Percentiles rank a stretch among this genome's conserved stretches.
phyloP scores from a whole-genome alignment of 2,329 filamentous ascomycete species.

The Neopestalotiopsis clavispora region DNA sequence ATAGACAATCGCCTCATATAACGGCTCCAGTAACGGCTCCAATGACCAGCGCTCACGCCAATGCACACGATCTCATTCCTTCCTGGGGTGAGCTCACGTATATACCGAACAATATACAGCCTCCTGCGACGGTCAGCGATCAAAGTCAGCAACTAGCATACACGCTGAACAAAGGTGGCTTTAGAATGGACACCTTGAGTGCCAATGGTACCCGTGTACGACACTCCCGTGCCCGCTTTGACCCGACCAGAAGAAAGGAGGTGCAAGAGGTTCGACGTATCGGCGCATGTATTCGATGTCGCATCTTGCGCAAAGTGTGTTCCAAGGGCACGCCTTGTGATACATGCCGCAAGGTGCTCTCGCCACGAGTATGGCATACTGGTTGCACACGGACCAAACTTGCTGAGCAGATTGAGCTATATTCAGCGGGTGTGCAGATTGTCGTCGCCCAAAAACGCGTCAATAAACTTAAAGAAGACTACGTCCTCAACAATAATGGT shows the following conservation, averaged over 20 bases:
- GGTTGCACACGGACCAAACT: slow-evolving; percentile 67
- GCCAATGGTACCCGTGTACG: slow-evolving; percentile 52
- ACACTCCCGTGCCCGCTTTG: slow-evolving; percentile 63
- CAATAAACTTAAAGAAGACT: slow-evolving; percentile 56
- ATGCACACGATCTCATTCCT: slow-evolving; percentile 21
- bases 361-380: slow-evolving; percentile 68
- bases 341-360: slow-evolving; percentile 66
- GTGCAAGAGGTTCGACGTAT: slow-evolving; percentile 69
- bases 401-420: slow-evolving; percentile 65
- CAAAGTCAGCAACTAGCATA: slow-evolving; percentile 33
- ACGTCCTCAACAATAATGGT: slow-evolving; percentile 53
- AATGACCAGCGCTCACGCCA: slow-evolving; percentile 2
- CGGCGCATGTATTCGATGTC: slow-evolving; percentile 69
- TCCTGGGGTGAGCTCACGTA: slow-evolving; percentile 38
- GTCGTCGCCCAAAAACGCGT: slow-evolving; percentile 65
- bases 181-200: slow-evolving; percentile 55
- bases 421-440: slow-evolving; percentile 67
- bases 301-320: slow-evolving; percentile 70
- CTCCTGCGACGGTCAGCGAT: slow-evolving; percentile 34
- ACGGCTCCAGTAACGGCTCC: background rate
- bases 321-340: slow-evolving; percentile 67
- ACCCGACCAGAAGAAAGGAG: slow-evolving; percentile 62
- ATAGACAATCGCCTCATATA: background rate
- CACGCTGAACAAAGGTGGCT: slow-evolving; percentile 49
- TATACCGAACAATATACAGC: slow-evolving; percentile 34